Evolutionary conservation across 2,329 filamentous ascomycete species (phyloP), one percentile per base, ranked within the genome.

Genomic region (Alternaria sp.): DNA sequence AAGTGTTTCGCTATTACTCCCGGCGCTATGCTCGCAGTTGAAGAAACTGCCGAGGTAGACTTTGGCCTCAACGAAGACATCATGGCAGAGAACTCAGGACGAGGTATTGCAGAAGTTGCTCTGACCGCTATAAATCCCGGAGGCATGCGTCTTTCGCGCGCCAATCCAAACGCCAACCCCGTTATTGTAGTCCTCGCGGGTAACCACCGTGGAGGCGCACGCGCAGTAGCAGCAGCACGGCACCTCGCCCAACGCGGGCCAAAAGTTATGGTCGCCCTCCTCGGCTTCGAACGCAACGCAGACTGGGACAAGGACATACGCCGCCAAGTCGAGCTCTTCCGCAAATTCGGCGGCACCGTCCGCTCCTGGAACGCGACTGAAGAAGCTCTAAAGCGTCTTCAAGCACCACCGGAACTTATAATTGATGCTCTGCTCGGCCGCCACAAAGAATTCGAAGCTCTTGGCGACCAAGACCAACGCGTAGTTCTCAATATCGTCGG

Each of bases 151-250:
- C 50, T 87, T 82, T 50, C 85, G 77, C 53, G 83, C 69, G 75
- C 81, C 14, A 77, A 81, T 55, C 81, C 83, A 53, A 81, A 84
- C 41, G 80, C 84, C 15, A 81, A 84, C 28, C 86, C 87, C 1
- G 86, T 88, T 7, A 84, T 90, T 54, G 89, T 97, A 21, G 88
- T 98, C 7, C 85, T 98, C n/a, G 94, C 93, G 0, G 95, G 96
- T n/a, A 98, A 97, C 79, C 95, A 97, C 79, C 93, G 93, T 69
- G 94, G 91, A 1, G 94, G 95, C 43, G 90, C 92, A 41, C 87
- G 95, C 62, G 93, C 94, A 4, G 86, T 98, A 57, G 92, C 93
- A 14, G 94, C 94, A 5, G 94, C 91, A 26, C 89, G 96, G 5
- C 94, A 98, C 78, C 86, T 98, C 9, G 89, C 92, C 55, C 95